Evolutionary conservation across 2,329 filamentous ascomycete genomes (phyloP), one percentile per base, ranked within the genome.

Genomic region (Fusarium odoratissimum): DNA sequence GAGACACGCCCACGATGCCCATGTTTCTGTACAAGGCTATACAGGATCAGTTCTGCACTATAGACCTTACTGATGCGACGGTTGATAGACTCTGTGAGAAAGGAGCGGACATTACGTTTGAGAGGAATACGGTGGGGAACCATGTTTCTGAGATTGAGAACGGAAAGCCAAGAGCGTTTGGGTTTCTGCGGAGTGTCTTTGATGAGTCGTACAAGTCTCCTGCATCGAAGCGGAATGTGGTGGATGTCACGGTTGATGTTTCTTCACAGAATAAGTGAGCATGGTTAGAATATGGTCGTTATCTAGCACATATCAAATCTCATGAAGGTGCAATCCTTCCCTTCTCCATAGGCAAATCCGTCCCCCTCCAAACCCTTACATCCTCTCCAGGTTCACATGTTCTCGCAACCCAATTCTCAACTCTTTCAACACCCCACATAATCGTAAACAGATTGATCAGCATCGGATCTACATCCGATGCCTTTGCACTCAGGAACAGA

Each of bases 1-100:
- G 84, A 55, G 83, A 82, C 2, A 76, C 82, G 0, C 87, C 86
- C 0, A 67, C 78, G 16, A 85, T 87, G 75, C 86, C 87, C 0
- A 58, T 88, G 11, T 85, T 86, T 66, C 75, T 86, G 6, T 88
- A 88, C 76, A 88, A 88, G 67, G 84, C 86, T 1, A 81, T 84
- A 23, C 65, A 74, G 5, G 86, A 89, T 41, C 82, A 87, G 59
- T 77, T 86, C 55, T 84, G 81, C 12, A 75, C 80, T 2, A 77
- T 86, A 2, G 77, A 72, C 3, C 82, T 84, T 25, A 88, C 84
- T 0, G 85, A 88, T 61, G 76, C 60, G 0, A 76, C 87, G 12
- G 80, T 87, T 0, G 56, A 80, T 0, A 76, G 75, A 21, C 85
- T 84, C 44, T 88, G 86, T 60, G 68, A 60, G 0, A 77, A 73